Evolutionary conservation across 192 early-diverging fungal species (phyloP).

Genomic region (Coemansia sp.): DNA sequence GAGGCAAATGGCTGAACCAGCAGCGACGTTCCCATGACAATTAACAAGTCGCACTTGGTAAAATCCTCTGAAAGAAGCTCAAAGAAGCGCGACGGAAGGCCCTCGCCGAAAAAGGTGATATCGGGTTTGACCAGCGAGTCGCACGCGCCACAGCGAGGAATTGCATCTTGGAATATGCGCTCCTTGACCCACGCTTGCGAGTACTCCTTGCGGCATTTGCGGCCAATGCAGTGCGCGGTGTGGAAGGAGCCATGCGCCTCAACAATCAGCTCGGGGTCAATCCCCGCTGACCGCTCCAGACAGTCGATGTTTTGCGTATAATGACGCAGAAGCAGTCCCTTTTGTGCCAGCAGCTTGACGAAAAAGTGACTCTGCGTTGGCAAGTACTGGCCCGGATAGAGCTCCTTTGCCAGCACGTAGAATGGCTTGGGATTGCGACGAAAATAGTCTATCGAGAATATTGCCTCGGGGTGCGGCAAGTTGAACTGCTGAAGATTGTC

Average conservation of each 20-base stretch:
- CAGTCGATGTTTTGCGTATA: slow-evolving; percentile 99
- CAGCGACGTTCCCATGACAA: slow-evolving; percentile 94
- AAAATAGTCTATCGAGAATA: slow-evolving; percentile 95
- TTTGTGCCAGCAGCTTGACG: slow-evolving; percentile 72
- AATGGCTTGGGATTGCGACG: slow-evolving; percentile 84
- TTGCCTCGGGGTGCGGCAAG: slow-evolving; percentile 92
- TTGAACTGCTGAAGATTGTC: slow-evolving; percentile 88
- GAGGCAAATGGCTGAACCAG: slow-evolving; percentile 90
- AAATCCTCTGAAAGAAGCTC: slow-evolving; percentile 67
- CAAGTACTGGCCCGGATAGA: slow-evolving; percentile 77
- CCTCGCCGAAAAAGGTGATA: slow-evolving; percentile 97
- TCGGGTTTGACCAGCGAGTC: slow-evolving; percentile 83
- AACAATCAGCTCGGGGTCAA: slow-evolving; percentile 71
- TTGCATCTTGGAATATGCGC: slow-evolving; percentile 58
- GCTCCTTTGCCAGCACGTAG: slow-evolving; percentile 86
- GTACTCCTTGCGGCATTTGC: slow-evolving; percentile 42
- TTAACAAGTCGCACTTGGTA: slow-evolving; percentile 76
- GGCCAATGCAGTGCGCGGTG: slow-evolving; percentile 70
- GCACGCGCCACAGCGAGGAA: slow-evolving; percentile 76
- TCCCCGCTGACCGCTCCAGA: slow-evolving; percentile 84
- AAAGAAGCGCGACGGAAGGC: slow-evolving; percentile 79
- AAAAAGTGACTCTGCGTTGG: slow-evolving; percentile 93
- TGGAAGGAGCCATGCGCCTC: slow-evolving; percentile 97
- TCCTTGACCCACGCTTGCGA: slow-evolving; percentile 55
- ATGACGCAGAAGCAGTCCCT: slow-evolving; percentile 73